Evolutionary conservation across 2,329 filamentous ascomycete genomes (phyloP), one percentile per base, ranked within the genome.

Genomic region (Venturia pyrina): DNA sequence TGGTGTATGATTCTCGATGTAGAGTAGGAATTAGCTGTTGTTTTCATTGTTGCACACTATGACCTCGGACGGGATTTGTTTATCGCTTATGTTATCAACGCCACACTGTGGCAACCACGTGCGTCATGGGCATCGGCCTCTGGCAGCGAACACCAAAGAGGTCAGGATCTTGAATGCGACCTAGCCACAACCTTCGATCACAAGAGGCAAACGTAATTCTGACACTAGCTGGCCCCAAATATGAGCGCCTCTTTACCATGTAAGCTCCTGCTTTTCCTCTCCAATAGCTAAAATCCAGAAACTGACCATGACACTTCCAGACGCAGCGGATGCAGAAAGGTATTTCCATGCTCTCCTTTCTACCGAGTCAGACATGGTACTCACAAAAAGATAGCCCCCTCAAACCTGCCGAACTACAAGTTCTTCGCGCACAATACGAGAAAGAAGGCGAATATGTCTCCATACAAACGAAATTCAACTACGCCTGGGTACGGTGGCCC

Each of bases 401-500:
- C 69, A 96, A 95, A 79, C 87, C 91, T 66, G 89, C 91, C 63
- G 95, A 99, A 79, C 88, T 99, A 68, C 88, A 93, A 77, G 95
- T 98, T 69, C 84, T 99, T 65, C 90, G 93, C 70, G 83, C 90
- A 68, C 95, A 99, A 77, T 99, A 95, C 76, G 93, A 98, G 76
- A 96, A 96, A 76, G 95, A 99, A 80, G 95, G 93, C 71, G 91
- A 96, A 73, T 96, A 96, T 82, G 93, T 96, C 68, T 93, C 93
- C 67, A 86, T 99, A 50, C 95, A 99, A 78, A 99, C 95, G 68
- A 98, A 98, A 77, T 99, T 99, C 85, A 99, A 99, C 86, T 98
- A 93, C 78, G 93, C 95, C 75, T 99, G 95, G 95, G 92, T 96
- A 85, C 66, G 82, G 71, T 44, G 44, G 11, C 21, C 15, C 37